phyloP scores from a whole-genome alignment of 129 eudicot genomes.

The Artemisia tridentata region DNA sequence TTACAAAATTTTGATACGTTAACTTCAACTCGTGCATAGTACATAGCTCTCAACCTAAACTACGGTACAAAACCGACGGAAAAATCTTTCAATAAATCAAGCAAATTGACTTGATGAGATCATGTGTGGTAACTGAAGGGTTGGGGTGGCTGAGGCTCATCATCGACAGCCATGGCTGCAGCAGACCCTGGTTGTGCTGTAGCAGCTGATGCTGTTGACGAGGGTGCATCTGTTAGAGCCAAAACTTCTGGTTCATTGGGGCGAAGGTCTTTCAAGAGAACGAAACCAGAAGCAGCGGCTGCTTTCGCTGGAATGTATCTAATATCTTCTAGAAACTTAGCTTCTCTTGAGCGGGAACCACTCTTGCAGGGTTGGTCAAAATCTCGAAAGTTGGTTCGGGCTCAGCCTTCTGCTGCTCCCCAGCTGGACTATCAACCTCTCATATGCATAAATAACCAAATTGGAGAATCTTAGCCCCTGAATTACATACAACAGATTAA shows the following conservation, averaged over 20 bases:
- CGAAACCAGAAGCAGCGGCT: conserved; percentile 83
- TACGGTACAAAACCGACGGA: too few relatives aligned
- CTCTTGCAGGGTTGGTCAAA: conserved; percentile 87
- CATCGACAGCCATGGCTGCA: conserved; percentile 82
- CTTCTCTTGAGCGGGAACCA: conserved; percentile 90
- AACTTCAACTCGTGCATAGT: too few relatives aligned
- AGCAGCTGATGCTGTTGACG: conserved; percentile 47
- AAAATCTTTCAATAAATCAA: background rate
- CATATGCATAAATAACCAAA: background rate
- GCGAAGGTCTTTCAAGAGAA: conserved; percentile 70
- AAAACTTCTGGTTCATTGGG: conserved; percentile 83
- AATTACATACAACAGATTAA: too few relatives aligned
- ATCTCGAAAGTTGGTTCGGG: conserved; percentile 78
- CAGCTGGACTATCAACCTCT: conserved; percentile 61
- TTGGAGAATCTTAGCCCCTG: background rate
- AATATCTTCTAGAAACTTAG: conserved; percentile 70
- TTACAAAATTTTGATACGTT: too few relatives aligned
- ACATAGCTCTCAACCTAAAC: too few relatives aligned
- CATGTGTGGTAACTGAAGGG: conserved; percentile 80
- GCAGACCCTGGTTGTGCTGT: conserved; percentile 57
- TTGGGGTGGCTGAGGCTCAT: conserved; percentile 95
- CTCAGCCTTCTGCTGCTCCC: conserved; percentile 79
- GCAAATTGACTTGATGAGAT: conserved; percentile 15
- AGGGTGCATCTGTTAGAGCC: conserved; percentile 70
- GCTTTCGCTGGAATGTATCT: conserved; percentile 79